Evolutionary conservation across 2,329 filamentous ascomycete species (phyloP).

Genomic region (Eurotiales sp.): DNA sequence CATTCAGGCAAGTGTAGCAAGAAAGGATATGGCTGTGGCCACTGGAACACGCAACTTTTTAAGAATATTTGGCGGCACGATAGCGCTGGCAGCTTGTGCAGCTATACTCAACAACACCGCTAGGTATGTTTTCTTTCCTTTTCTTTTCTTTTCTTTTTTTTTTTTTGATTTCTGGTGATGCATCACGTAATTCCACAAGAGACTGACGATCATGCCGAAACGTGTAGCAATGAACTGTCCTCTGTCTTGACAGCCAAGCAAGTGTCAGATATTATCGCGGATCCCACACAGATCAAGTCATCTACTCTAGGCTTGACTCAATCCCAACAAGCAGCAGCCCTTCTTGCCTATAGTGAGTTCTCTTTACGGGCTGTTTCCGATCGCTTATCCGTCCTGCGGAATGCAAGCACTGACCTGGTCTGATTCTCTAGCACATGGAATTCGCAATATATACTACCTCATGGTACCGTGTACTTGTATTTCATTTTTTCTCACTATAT

Average conservation of each 20-base stretch:
- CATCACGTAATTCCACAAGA: too few relatives aligned
- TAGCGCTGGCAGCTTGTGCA: background rate
- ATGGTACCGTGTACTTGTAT: background rate
- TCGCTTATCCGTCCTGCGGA: too few relatives aligned
- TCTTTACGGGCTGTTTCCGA: too few relatives aligned
- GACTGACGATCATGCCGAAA: background rate
- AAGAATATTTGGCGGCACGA: background rate
- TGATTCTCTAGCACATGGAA: background rate
- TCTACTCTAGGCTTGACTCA: background rate
- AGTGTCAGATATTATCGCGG: background rate
- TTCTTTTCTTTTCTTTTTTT: too few relatives aligned
- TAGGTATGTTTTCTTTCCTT: background rate
- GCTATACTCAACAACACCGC: background rate
- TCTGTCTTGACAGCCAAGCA: background rate
- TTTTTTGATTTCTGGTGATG: too few relatives aligned
- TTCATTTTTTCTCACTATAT: background rate
- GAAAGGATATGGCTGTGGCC: slow-evolving; percentile 4
- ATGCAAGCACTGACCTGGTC: background rate
- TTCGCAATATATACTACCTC: background rate
- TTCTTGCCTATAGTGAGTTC: background rate
- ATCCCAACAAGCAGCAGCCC: background rate
- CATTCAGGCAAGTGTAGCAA: slow-evolving; percentile 2
- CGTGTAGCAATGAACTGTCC: background rate
- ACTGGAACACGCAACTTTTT: slow-evolving; percentile 1
- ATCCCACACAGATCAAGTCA: background rate